phyloP scores from a whole-genome alignment of 371 early-diverging fungal species.

The Saksenaea oblongispora region DNA sequence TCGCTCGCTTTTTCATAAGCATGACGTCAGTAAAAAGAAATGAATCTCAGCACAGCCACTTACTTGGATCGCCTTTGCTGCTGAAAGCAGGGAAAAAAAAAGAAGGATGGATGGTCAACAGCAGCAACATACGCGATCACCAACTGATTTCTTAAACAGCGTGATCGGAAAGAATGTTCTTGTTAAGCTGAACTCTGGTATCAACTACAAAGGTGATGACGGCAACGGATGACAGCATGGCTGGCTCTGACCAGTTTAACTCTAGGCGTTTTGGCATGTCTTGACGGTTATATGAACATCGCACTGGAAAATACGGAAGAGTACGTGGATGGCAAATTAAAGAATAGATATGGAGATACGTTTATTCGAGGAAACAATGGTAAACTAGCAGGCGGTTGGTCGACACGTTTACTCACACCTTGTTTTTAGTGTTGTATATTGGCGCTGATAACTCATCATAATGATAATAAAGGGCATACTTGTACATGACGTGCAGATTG shows the following conservation, averaged over 20 bases:
- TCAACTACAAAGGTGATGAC: constrained; percentile 84
- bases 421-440: constrained; percentile 46
- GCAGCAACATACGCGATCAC: constrained; percentile 48
- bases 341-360: constrained; percentile 92
- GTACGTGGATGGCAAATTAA: constrained; percentile 88
- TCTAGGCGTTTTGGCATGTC: constrained; percentile 87
- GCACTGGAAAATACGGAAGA: constrained; percentile 96
- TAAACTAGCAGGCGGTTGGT: constrained; percentile 25
- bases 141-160: constrained; percentile 80
- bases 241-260: background rate
- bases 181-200: constrained; percentile 93
- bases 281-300: constrained; percentile 99
- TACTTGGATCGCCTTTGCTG: too few species aligned
- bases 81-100: background rate
- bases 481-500: too few species aligned
- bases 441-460: constrained; percentile 39
- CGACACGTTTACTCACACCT: background rate
- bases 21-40: too few species aligned
- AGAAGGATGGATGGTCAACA: constrained; percentile 6
- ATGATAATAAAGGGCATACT: constrained; percentile 16
- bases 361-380: constrained; percentile 98
- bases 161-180: constrained; percentile 84
- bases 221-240: background rate
- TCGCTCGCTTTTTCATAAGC: too few species aligned
- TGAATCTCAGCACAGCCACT: too few species aligned